Evolutionary conservation across 768 basidiomycete species (phyloP).

Genomic region (Suillus bovinus): DNA sequence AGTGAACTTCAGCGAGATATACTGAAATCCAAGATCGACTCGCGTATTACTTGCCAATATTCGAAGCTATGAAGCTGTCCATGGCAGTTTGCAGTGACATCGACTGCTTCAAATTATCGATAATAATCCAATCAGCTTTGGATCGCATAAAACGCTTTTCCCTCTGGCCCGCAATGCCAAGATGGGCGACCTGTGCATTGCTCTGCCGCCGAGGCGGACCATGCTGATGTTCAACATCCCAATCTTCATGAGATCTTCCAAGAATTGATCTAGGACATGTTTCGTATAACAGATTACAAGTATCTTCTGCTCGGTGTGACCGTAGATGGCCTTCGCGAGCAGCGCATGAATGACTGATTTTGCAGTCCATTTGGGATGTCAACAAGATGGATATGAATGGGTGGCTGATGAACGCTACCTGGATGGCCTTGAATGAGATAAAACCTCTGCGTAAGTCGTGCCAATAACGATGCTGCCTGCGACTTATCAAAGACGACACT

Average conservation of each 20-base stretch:
- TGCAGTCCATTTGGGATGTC: conserved; percentile 53
- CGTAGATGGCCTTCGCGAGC: conserved; percentile 59
- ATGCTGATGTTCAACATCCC: conserved; percentile 52
- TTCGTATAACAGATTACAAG: conserved; percentile 76
- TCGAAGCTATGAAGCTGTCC: conserved; percentile 23
- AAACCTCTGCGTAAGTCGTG: conserved; percentile 55
- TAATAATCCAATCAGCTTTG: conserved; percentile 39
- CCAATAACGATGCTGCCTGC: conserved; percentile 46
- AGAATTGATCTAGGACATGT: conserved; percentile 71
- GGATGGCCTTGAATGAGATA: conserved; percentile 73
- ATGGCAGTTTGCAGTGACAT: conserved; percentile 24
- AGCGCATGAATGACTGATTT: conserved; percentile 75
- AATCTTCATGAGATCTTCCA: conserved; percentile 59
- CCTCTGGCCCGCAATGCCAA: conserved; percentile 40
- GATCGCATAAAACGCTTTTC: conserved; percentile 22
- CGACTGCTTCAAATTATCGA: conserved; percentile 39
- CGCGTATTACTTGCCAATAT: conserved; percentile 49
- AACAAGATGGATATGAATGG: not conserved
- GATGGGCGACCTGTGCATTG: conserved; percentile 42
- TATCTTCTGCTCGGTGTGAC: conserved; percentile 47
- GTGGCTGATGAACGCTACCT: conserved; percentile 41
- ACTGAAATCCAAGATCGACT: not conserved
- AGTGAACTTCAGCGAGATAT: not conserved
- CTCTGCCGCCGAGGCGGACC: conserved; percentile 61
- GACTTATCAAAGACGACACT: conserved; percentile 51